These are phyloP conservation scores for Tulasnella sp. DNA, from an alignment of 768 basidiomycete species.

Conservation along the genomic window DNA sequence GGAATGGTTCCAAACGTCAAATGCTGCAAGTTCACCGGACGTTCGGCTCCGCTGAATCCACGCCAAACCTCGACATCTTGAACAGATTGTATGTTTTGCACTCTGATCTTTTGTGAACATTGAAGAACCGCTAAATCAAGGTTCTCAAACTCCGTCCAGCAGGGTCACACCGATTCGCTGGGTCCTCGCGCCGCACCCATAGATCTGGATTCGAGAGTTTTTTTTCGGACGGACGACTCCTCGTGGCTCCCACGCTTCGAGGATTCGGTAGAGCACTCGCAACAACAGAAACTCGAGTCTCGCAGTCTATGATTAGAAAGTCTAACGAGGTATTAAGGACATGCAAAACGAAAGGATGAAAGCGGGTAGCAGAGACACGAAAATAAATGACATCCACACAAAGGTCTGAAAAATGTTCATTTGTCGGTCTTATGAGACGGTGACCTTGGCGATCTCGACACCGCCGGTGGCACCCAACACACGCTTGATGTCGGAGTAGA, in stretches of 20 bases:
- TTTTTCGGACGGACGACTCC: too few relatives aligned
- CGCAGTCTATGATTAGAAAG: not conserved
- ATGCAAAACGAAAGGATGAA: not conserved
- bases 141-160: too few relatives aligned
- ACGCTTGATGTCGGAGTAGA: conserved; percentile 29
- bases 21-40: not conserved
- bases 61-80: too few relatives aligned
- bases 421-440: not conserved
- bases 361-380: not conserved
- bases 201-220: too few relatives aligned
- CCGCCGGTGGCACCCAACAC: conserved; percentile 27
- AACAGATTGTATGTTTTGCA: not conserved
- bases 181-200: too few relatives aligned
- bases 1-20: not conserved
- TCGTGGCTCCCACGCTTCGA: too few relatives aligned
- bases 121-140: too few relatives aligned
- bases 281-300: not conserved
- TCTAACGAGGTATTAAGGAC: not conserved
- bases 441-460: conserved; percentile 20
- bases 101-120: not conserved
- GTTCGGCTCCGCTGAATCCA: not conserved
- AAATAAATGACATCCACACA: not conserved
- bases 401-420: not conserved
- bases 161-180: too few relatives aligned
- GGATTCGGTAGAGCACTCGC: too few relatives aligned